A percentile compares a stretch with the other conserved stretches of the same genome.
Conservation (phyloP, 768 basidiomycete genomes). For the Daedalea quercina region DNA sequence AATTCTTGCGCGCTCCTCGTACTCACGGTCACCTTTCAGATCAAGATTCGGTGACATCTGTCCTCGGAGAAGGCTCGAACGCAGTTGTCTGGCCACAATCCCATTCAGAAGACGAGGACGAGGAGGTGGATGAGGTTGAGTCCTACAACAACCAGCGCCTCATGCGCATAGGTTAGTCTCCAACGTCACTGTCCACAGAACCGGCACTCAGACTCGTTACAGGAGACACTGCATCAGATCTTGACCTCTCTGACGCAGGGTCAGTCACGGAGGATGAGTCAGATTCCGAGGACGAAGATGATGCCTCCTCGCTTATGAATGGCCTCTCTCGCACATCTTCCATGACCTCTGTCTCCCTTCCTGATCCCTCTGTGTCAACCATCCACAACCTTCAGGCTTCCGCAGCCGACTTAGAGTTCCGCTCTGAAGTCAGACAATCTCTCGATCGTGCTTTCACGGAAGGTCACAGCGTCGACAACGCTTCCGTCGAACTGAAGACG, state of each 20-base stretch:
- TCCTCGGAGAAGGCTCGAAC: constrained; percentile 65
- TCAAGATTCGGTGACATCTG: constrained; percentile 34
- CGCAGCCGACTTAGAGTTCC: constrained; percentile 62
- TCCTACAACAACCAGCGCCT: constrained; percentile 59
- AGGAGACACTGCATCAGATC: constrained; percentile 62
- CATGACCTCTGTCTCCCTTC: constrained; percentile 35
- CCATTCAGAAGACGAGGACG: constrained; percentile 54
- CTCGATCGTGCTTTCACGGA: constrained; percentile 91
- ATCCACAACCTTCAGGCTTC: constrained; percentile 34
- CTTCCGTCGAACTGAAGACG: constrained; percentile 90
- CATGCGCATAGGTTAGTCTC: constrained; percentile 63
- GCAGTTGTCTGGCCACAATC: constrained; percentile 78
- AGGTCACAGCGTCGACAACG: constrained; percentile 87
- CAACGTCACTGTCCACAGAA: neutral
- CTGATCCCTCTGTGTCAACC: constrained; percentile 36
- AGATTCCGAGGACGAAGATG: constrained; percentile 34
- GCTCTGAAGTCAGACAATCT: constrained; percentile 69
- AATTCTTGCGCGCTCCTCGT: constrained; percentile 1
- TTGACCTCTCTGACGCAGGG: constrained; percentile 53
- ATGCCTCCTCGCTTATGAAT: constrained; percentile 27
- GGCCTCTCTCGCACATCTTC: constrained; percentile 38
- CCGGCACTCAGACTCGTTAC: neutral
- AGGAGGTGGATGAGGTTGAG: constrained; percentile 59
- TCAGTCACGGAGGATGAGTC: constrained; percentile 48
- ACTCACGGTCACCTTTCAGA: constrained; percentile 26